These are phyloP conservation scores for Closterium sp. DNA, from an alignment of 139 green algal species.

Conservation along the genomic window DNA sequence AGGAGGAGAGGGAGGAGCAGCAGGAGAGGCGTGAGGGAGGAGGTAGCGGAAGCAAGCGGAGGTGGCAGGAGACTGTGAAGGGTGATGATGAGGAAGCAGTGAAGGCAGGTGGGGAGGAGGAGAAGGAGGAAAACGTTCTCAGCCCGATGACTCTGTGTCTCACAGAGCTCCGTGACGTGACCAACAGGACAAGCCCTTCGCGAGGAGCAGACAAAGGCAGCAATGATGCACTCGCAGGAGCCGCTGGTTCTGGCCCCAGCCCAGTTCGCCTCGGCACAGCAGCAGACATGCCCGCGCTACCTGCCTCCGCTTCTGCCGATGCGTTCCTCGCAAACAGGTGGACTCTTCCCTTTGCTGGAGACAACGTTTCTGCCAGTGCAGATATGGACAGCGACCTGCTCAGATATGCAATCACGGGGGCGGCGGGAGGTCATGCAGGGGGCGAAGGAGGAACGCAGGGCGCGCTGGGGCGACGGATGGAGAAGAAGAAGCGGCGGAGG, in stretches of 20 bases:
- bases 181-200: not conserved
- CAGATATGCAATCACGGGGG: not conserved
- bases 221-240: not conserved
- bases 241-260: not conserved
- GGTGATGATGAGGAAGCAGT: not conserved
- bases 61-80: not conserved
- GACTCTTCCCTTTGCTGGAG: not conserved
- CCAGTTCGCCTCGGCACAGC: not conserved
- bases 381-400: not conserved
- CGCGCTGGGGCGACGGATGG: not conserved
- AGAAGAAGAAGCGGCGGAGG: not conserved
- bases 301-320: not conserved
- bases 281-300: not conserved
- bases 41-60: not conserved
- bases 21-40: not conserved
- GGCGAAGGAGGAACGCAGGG: not conserved
- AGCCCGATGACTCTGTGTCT: not conserved
- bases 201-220: not conserved
- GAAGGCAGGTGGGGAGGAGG: not conserved
- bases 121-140: not conserved
- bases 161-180: not conserved
- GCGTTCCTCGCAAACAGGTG: not conserved
- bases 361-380: not conserved
- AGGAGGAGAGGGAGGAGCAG: too few relatives aligned
- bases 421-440: not conserved